A percentile compares a stretch with the other conserved stretches of the same genome.
Conservation (phyloP, 257 asterid species). For the Leonotis leonurus region DNA sequence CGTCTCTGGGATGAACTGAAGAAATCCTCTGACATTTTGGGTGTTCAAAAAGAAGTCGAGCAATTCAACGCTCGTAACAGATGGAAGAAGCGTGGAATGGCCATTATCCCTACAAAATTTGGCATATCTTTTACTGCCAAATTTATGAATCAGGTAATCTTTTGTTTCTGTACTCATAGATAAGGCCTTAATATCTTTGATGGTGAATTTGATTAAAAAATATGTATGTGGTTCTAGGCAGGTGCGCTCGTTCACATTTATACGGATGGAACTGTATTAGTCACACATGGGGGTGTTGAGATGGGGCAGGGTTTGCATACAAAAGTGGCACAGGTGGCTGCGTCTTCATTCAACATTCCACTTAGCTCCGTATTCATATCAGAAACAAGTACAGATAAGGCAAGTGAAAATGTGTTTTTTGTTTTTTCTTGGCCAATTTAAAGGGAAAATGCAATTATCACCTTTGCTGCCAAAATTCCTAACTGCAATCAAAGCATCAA, state of each 20-base stretch:
- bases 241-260: conserved; percentile 97
- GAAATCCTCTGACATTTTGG: conserved; percentile 41
- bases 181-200: neutral
- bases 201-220: conserved; percentile 3
- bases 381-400: conserved; percentile 98
- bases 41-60: conserved; percentile 58
- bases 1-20: conserved; percentile 82
- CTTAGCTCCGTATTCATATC: conserved; percentile 87
- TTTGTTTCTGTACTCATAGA: conserved; percentile 1
- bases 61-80: conserved; percentile 60
- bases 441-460: no score
- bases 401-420: no score
- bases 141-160: conserved; percentile 85
- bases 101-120: conserved; percentile 81
- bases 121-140: conserved; percentile 89
- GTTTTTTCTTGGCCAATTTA: no score
- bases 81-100: conserved; percentile 89
- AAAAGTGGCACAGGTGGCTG: conserved; percentile 95
- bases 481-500: no score
- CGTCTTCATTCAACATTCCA: conserved; percentile 80
- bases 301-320: conserved; percentile 99
- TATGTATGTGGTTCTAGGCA: conserved; percentile 43
- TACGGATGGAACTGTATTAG: conserved; percentile 96
- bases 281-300: conserved; percentile 97
- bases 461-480: no score